A percentile compares a stretch with the other conserved stretches of the same genome.
These are phyloP conservation scores for Tagetes patula DNA, from an alignment of 129 eudicot species.

Conservation along the genomic window DNA sequence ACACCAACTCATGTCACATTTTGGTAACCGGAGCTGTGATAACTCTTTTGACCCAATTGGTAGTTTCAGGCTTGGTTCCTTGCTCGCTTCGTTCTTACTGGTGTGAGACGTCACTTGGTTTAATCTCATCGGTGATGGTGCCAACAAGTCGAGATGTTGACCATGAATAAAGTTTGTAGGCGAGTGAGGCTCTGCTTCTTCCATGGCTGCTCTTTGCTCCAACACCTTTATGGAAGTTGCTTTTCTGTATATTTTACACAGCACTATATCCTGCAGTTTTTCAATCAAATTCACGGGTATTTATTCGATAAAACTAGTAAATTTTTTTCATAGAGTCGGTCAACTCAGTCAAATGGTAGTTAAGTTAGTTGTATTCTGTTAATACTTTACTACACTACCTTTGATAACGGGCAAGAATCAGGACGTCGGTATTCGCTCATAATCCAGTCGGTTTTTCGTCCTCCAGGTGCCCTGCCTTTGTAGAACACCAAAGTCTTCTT, in stretches of 20 bases:
- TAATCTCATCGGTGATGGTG: constrained; percentile 20
- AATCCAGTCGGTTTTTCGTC: constrained; percentile 82
- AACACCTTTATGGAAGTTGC: constrained; percentile 81
- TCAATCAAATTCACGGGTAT: background rate
- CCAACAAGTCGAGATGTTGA: constrained; percentile 21
- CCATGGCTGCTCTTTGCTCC: constrained; percentile 81
- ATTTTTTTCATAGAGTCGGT: background rate
- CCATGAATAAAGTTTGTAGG: constrained; percentile 24
- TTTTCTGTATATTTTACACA: constrained; percentile 80
- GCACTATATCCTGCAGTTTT: constrained; percentile 59
- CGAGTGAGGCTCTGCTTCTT: constrained; percentile 44
- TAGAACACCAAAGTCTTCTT: constrained; percentile 84
- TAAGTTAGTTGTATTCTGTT: too few relatives aligned
- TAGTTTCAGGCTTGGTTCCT: constrained; percentile 32
- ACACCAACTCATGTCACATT: constrained; percentile 41
- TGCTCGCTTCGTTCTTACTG: constrained; percentile 2
- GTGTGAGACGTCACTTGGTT: constrained; percentile 29
- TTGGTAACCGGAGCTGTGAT: constrained; percentile 60
- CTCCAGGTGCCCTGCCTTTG: constrained; percentile 79
- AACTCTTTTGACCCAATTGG: constrained; percentile 39
- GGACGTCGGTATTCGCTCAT: constrained; percentile 88
- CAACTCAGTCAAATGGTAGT: background rate
- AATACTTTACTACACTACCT: constrained; percentile 36
- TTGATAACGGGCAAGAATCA: constrained; percentile 39
- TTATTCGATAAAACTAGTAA: background rate